Base-by-base conservation (phyloP, 352 stramenopile species). In the Globisporangium polare region DNA sequence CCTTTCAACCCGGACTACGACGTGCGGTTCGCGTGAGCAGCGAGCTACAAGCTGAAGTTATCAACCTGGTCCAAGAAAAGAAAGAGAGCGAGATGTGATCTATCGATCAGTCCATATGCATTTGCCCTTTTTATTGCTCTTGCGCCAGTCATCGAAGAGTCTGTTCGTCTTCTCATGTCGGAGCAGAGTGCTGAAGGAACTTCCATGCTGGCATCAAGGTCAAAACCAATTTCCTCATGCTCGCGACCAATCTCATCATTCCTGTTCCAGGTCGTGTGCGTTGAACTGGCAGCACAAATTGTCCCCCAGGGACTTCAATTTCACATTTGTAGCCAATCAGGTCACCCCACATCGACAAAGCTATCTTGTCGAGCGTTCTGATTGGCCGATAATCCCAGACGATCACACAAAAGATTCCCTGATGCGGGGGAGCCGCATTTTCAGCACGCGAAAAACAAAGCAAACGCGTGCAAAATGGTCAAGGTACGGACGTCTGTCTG, bases 261-360 rank as follows among this genome's bases (percentile, higher is more conserved):
- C n/a, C n/a, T n/a, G n/a, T n/a, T n/a, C n/a, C n/a, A n/a, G n/a
- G n/a, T n/a, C n/a, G n/a, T n/a, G n/a, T 18, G 26, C 3, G 37
- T n/a, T 4, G n/a, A 50, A 17, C 7, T 29, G 2, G 35, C 12
- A 41, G 12, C 8, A 41, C 2, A 26, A 57, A 42, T 57, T 57
- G 33, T 45, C 29, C 31, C n/a, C n/a, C n/a, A n/a, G n/a, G n/a
- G n/a, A n/a, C n/a, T n/a, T n/a, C n/a, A n/a, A n/a, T n/a, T n/a
- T n/a, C n/a, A n/a, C n/a, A 29, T 58, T 83, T 86, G 86, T 49
- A 65, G 22, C 77, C 77, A 89, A 90, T 87, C 31, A 63, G 4
- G 71, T 49, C 3, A 18, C n/a, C 75, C 73, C 81, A 85, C 81
- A 72, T 88, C 79, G 62, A 41, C 50, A 68, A n/a, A n/a, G n/a